Conservation (phyloP, 257 asterid species). For the Jasminum sambac region DNA sequence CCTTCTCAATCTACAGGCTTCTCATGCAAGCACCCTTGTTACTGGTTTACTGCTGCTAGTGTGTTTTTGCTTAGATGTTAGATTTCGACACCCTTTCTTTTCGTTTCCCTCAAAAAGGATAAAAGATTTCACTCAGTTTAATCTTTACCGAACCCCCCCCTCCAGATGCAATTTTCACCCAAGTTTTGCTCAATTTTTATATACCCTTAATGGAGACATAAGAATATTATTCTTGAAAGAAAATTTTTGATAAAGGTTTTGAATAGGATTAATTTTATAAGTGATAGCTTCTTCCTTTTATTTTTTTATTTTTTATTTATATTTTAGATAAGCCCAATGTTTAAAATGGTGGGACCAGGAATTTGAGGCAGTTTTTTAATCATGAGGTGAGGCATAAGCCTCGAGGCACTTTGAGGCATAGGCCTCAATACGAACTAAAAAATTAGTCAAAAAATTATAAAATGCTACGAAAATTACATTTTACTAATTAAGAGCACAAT, state of each 20-base stretch:
- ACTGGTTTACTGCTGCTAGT: neutral
- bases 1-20: neutral
- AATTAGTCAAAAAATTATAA: too few relatives aligned
- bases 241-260: neutral
- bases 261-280: neutral
- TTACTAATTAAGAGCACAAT: too few relatives aligned
- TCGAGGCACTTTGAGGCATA: too few relatives aligned
- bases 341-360: too few relatives aligned
- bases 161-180: neutral
- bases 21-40: neutral
- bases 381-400: too few relatives aligned
- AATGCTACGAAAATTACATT: too few relatives aligned
- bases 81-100: neutral
- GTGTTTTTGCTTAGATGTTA: neutral
- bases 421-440: too few relatives aligned
- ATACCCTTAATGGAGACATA: neutral
- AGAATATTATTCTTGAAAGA: neutral
- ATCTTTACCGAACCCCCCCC: neutral
- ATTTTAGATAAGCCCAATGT: too few relatives aligned
- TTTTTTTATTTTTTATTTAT: too few relatives aligned
- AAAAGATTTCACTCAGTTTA: neutral
- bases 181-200: neutral
- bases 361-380: too few relatives aligned
- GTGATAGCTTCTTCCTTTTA: neutral
- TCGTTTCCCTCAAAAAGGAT: neutral